These are phyloP conservation scores for Linum lewisii DNA, from an alignment of 345 rosid genomes.

Conservation along the genomic window DNA sequence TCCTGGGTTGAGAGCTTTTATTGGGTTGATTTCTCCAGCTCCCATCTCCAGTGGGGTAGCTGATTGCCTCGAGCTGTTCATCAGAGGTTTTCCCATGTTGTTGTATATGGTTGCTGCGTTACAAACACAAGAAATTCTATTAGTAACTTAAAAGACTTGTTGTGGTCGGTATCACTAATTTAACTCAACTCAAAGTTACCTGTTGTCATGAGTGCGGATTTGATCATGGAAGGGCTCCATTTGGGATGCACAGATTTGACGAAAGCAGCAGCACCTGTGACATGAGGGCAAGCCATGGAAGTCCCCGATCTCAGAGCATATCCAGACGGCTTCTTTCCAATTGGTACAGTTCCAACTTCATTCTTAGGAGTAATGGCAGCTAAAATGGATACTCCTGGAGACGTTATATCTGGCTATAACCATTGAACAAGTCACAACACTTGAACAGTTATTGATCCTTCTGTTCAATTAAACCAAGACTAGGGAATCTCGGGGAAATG, in stretches of 20 bases:
- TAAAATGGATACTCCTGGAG: slow-evolving; percentile 76
- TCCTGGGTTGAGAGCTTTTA: slow-evolving; percentile 55
- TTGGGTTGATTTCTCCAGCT: slow-evolving; percentile 56
- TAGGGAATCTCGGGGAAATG: background rate
- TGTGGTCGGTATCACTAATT: no score
- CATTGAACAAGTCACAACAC: background rate
- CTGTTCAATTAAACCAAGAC: background rate
- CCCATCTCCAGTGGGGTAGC: slow-evolving; percentile 63
- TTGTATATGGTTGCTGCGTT: slow-evolving; percentile 41
- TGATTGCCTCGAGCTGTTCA: slow-evolving; percentile 29
- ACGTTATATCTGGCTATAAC: slow-evolving; percentile 68
- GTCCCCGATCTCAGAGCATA: slow-evolving; percentile 61
- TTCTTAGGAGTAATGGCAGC: slow-evolving; percentile 46
- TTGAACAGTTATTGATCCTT: background rate
- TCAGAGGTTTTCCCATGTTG: slow-evolving; percentile 39
- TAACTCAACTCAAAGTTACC: slow-evolving; percentile 20
- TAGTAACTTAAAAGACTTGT: background rate
- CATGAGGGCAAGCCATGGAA: slow-evolving; percentile 90
- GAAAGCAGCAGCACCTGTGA: slow-evolving; percentile 60
- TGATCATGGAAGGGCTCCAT: slow-evolving; percentile 69
- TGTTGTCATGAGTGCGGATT: slow-evolving; percentile 76
- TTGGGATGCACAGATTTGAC: slow-evolving; percentile 37
- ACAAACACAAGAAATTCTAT: background rate
- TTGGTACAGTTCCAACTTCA: slow-evolving; percentile 20
- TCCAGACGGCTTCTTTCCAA: slow-evolving; percentile 23